Evolutionary conservation across 768 basidiomycete species (phyloP).

Genomic region (Phanerodontia chrysosporium): DNA sequence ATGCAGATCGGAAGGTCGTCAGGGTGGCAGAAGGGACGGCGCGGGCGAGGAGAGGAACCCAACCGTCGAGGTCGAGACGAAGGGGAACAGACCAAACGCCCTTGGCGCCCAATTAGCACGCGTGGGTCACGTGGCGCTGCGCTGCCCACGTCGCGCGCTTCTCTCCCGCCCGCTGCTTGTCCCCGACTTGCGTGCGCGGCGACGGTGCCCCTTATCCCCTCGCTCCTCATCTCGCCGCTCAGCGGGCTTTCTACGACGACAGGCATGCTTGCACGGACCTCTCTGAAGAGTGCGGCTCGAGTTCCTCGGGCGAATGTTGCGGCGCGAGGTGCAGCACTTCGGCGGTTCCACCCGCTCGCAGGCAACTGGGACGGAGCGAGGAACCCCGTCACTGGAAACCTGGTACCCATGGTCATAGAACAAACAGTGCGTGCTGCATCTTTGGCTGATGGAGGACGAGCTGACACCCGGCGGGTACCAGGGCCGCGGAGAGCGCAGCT

Average conservation of each 20-base stretch:
- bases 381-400: conserved; percentile 45
- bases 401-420: conserved; percentile 92
- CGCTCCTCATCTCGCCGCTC: neutral
- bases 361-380: conserved; percentile 28
- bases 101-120: neutral
- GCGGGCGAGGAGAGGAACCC: neutral
- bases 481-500: conserved; percentile 85
- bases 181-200: neutral
- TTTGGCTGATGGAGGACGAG: neutral
- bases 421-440: conserved; percentile 61
- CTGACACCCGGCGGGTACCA: conserved; percentile 26
- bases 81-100: neutral
- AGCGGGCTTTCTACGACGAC: too few relatives aligned
- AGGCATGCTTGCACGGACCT: neutral
- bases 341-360: conserved; percentile 53
- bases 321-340: conserved; percentile 13
- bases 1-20: neutral
- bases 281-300: neutral
- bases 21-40: neutral
- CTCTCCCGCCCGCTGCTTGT: neutral
- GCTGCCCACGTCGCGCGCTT: neutral
- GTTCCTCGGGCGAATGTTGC: neutral
- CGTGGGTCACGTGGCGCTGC: neutral
- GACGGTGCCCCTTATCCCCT: neutral
- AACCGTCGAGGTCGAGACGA: neutral